Base-by-base conservation (phyloP, 306 rosid genomes). In the Betula pendula region DNA sequence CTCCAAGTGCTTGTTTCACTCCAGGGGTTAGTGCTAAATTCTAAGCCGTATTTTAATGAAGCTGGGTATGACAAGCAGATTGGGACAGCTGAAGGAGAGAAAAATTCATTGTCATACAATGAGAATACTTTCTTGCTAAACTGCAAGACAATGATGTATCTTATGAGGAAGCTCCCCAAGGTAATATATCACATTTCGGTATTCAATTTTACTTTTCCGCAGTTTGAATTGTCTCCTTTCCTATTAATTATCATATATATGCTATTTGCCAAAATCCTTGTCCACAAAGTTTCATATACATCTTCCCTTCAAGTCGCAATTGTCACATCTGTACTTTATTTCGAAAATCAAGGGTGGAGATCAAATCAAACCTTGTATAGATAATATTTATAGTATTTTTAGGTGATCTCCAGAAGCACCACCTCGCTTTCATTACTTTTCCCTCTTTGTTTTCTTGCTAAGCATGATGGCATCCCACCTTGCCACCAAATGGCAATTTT, bases 71-170 rank as follows among this genome's bases (percentile, higher is more conserved):
- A 96, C 77, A 96, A 89, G 90, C 99, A 96, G 87, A 2, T 90
- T 85, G 99, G 99, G 70, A 92, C 99, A 16, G 94, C 97, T 20
- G 99, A 96, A 89, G 99, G 99, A 70, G 99, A 96, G 90, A 96
- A 96, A 77, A 92, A 96, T 73, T 96, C 99, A 0, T 74, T 96
- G 81, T 92, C 99, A 44, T 96, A 96, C 90, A 96, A 96, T 55
- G 99, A 96, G 85, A 93, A 92, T 80, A 85, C 98, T 24, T 96
- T 90, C 89, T 86, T 96, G 77, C 88, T 90, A 62, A 92, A 81
- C 85, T 96, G 97, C 91, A 96, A 93, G 94, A 92, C 96, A 60
- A 89, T 96, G 88, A 89, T 91, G 99, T 87, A 87, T 86, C 91
- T 92, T 62, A 91, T 96, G 82, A 87, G 99, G 89, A 96, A 83